Percentiles rank a stretch among this genome's conserved stretches.
Conservation (phyloP, 108 stramenopile species). For the Epipyxis sp. region DNA sequence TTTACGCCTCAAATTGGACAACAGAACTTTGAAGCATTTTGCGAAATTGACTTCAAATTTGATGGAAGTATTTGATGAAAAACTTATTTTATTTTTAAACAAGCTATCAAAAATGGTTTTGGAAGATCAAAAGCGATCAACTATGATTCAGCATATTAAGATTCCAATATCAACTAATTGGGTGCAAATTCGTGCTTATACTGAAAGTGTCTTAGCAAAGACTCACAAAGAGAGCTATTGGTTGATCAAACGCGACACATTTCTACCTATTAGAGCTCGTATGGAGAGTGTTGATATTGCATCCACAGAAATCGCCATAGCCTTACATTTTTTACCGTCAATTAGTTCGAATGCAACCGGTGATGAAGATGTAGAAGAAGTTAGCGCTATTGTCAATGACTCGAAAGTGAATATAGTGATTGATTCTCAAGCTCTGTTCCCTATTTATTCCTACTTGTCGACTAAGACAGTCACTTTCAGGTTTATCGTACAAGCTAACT, state of each 20-base stretch:
- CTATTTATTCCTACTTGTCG: background rate
- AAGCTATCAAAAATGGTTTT: background rate
- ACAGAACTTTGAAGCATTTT: background rate
- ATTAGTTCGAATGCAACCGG: background rate
- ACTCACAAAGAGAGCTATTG: background rate
- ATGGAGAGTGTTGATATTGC: background rate
- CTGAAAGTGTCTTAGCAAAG: background rate
- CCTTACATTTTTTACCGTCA: background rate
- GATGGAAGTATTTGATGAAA: slow-evolving; percentile 16
- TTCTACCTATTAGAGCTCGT: background rate
- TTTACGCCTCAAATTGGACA: background rate
- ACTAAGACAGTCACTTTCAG: background rate
- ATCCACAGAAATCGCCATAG: background rate
- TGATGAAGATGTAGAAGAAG: background rate
- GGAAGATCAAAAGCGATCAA: too few relatives aligned
- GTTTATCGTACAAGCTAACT: slow-evolving; percentile 9
- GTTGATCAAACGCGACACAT: background rate
- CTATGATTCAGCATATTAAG: too few relatives aligned
- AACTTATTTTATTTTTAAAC: background rate
- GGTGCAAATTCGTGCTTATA: too few relatives aligned
- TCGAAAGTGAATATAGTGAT: background rate
- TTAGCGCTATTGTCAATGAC: background rate
- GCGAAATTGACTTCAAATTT: background rate
- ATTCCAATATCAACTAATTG: too few relatives aligned
- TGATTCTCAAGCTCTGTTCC: background rate